Percentiles rank a stretch among this genome's conserved stretches.
These are phyloP conservation scores for Chloromonas sp. DNA, from an alignment of 163 green algal genomes.

Conservation along the genomic window DNA sequence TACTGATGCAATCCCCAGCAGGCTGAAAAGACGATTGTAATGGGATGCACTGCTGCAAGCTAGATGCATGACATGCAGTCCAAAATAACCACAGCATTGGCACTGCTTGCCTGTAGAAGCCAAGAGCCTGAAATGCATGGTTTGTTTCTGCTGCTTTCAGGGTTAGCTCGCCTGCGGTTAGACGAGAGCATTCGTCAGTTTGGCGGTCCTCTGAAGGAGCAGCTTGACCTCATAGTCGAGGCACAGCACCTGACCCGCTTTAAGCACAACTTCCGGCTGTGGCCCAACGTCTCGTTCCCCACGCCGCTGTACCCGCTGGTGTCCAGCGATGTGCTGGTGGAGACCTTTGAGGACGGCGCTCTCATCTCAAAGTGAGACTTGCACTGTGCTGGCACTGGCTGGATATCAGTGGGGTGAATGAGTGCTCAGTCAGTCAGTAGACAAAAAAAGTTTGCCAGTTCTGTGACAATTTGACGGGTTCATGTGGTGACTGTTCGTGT, in stretches of 20 bases:
- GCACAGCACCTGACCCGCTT: conserved; percentile 81
- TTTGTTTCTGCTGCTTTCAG: neutral
- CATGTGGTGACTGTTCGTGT: too few relatives aligned
- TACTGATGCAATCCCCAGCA: neutral
- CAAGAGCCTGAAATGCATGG: neutral
- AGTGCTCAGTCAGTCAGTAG: too few relatives aligned
- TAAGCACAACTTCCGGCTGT: conserved; percentile 76
- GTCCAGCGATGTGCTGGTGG: conserved; percentile 70
- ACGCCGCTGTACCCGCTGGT: conserved; percentile 71
- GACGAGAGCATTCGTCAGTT: conserved; percentile 89
- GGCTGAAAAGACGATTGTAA: neutral
- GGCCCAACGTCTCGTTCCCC: conserved; percentile 47
- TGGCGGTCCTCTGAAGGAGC: conserved; percentile 29
- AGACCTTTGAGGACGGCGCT: conserved; percentile 79
- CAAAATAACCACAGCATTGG: neutral
- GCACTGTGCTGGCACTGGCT: too few relatives aligned
- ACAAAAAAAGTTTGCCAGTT: too few relatives aligned
- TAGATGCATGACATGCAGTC: neutral
- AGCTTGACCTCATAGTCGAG: conserved; percentile 89
- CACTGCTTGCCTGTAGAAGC: neutral
- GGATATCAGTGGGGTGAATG: too few relatives aligned
- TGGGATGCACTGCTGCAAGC: neutral
- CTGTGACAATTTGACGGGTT: too few relatives aligned
- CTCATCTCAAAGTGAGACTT: conserved; percentile 31
- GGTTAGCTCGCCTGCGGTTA: neutral